Evolutionary conservation across 345 rosid genomes (phyloP), one percentile per base, ranked within the genome.

Genomic region (Populus tremula): DNA sequence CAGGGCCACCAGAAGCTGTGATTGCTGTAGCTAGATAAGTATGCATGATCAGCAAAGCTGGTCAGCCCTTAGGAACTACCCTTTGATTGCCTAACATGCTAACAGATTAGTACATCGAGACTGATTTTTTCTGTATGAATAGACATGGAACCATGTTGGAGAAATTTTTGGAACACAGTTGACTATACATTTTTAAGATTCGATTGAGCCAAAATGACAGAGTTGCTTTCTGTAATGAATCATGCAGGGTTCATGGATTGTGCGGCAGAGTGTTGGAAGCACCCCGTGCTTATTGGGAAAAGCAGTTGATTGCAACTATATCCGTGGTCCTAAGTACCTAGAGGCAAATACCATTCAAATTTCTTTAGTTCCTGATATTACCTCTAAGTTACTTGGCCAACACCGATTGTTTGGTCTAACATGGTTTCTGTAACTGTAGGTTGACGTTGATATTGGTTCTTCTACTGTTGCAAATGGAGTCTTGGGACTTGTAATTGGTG

Each of bases 401-500:
- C 12, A 76, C 47, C 1, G 9, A 17, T 50, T 16, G 69, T 25
- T n/a, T 74, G 36, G 54, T 69, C 71, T 66, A 68, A 53, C 81
- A 53, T 81, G 54, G 69, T 79, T 71, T 4, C 14, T 64, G 9
- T 76, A 43, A 76, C 8, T 85, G 79, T 70, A 96, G 99, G 88
- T 96, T 78, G 98, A 94, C 76, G 91, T 96, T 64, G 99, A 96
- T 85, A 92, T 94, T 16, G 98, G 99, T 73, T 96, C 99, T 77
- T 96, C 99, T 27, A 91, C 98, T 2, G 99, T 96, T 25, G 99
- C 99, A 62, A 96, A 94, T 79, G 99, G 99, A 85, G 99, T 96
- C 77, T 82, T 96, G 83, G 98, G 99, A 77, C 97, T 96, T 76
- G 99, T 96, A 67, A 84, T 94, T 9, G 98, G 99, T n/a, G 95